These are phyloP conservation scores for Fonsecaea pugnacius DNA, from an alignment of 2,329 filamentous ascomycete species.

Conservation along the genomic window DNA sequence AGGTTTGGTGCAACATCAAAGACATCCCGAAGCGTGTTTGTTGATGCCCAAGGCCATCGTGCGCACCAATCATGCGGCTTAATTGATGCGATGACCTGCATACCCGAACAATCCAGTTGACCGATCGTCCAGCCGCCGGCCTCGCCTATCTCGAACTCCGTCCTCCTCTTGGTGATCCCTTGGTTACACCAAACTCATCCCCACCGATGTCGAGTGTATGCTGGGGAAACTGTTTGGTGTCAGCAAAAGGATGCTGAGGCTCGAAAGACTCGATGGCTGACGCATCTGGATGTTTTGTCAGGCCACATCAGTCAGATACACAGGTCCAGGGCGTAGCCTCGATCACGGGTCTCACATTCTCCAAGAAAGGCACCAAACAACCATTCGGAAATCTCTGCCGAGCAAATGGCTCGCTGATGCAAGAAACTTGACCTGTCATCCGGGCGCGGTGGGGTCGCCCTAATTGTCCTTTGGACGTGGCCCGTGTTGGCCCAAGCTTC, in stretches of 20 bases:
- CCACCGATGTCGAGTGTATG: not conserved
- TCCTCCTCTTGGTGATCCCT: slow-evolving; percentile 7
- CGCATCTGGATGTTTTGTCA: slow-evolving; percentile 1
- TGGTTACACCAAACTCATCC: slow-evolving; percentile 10
- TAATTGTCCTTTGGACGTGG: slow-evolving; percentile 6
- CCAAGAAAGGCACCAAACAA: slow-evolving; percentile 8
- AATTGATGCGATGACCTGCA: slow-evolving; percentile 32
- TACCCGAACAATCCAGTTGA: slow-evolving; percentile 26
- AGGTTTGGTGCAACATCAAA: slow-evolving; percentile 13
- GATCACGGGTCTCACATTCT: slow-evolving; percentile 30
- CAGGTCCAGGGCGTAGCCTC: slow-evolving; percentile 24
- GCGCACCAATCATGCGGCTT: slow-evolving; percentile 26
- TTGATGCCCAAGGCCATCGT: not conserved
- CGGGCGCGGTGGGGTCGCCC: not conserved
- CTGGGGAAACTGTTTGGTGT: not conserved
- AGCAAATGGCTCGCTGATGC: slow-evolving; percentile 15
- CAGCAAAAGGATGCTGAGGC: not conserved
- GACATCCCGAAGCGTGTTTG: slow-evolving; percentile 3
- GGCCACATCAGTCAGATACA: slow-evolving; percentile 7
- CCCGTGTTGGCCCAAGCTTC: slow-evolving; percentile 13
- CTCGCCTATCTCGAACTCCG: slow-evolving; percentile 32
- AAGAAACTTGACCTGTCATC: slow-evolving; percentile 23
- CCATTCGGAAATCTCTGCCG: slow-evolving; percentile 28
- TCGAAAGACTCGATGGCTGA: slow-evolving; percentile 1
- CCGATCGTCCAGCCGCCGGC: slow-evolving; percentile 30